Evolutionary conservation across 2,329 filamentous ascomycete genomes (phyloP).

Genomic region (Elsinoe fawcettii): DNA sequence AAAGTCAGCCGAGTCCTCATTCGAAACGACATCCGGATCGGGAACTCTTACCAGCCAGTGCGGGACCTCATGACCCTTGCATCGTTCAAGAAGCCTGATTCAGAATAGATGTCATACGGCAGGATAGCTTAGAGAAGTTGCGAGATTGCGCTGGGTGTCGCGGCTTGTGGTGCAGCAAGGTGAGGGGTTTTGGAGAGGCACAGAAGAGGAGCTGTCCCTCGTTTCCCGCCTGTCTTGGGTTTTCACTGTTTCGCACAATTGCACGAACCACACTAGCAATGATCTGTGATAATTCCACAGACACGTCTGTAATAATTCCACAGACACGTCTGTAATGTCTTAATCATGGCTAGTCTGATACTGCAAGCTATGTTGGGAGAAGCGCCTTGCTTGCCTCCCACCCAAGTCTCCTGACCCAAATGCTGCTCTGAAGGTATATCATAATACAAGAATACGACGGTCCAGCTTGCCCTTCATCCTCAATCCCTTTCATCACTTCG

Average conservation of each 20-base stretch:
- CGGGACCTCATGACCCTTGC: constrained; percentile 22
- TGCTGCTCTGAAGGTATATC: constrained; percentile 1
- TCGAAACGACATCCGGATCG: neutral
- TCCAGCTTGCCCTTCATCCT: neutral
- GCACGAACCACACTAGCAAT: too few relatives aligned
- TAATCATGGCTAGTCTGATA: neutral
- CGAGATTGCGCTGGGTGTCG: neutral
- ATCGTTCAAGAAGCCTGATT: neutral
- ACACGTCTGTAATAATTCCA: too few relatives aligned
- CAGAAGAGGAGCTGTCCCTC: neutral
- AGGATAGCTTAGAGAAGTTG: neutral
- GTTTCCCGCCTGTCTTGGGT: neutral
- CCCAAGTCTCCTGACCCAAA: neutral
- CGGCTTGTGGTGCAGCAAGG: neutral
- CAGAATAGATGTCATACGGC: neutral
- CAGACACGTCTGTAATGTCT: too few relatives aligned
- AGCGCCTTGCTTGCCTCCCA: neutral
- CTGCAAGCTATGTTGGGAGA: neutral
- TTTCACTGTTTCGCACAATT: neutral
- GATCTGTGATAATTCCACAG: too few relatives aligned
- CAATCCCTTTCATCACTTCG: constrained; percentile 15
- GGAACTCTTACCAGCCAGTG: constrained; percentile 28
- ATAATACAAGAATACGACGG: constrained; percentile 7
- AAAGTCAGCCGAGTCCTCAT: constrained; percentile 24
- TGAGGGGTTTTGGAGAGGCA: neutral